A percentile compares a stretch with the other conserved stretches of the same genome.
phyloP scores from a whole-genome alignment of 306 rosid genomes.

The Ormosia semicastrata region DNA sequence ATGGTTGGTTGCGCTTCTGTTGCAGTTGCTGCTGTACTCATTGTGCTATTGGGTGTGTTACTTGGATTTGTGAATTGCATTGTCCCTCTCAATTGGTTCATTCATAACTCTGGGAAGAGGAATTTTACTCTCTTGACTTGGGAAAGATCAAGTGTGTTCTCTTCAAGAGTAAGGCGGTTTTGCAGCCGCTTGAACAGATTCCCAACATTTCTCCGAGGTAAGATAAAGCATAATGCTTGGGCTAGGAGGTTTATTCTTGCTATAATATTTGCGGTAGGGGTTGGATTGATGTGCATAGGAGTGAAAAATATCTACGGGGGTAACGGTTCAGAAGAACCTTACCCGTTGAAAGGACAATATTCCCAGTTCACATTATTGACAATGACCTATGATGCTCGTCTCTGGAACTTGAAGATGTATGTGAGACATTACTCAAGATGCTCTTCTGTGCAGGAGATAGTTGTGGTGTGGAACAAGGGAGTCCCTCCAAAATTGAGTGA shows the following conservation, averaged over 20 bases:
- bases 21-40: constrained; percentile 60
- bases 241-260: constrained; percentile 79
- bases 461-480: constrained; percentile 99
- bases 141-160: constrained; percentile 67
- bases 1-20: constrained; percentile 77
- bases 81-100: constrained; percentile 78
- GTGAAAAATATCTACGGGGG: constrained; percentile 81
- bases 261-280: constrained; percentile 56
- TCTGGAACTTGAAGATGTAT: constrained; percentile 94
- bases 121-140: constrained; percentile 51
- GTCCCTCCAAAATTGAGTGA: constrained; percentile 69
- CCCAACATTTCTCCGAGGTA: constrained; percentile 64
- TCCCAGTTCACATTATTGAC: constrained; percentile 92
- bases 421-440: constrained; percentile 93
- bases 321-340: constrained; percentile 89
- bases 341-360: constrained; percentile 66
- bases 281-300: constrained; percentile 75
- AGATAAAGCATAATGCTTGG: constrained; percentile 70
- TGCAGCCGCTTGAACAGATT: constrained; percentile 82
- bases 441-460: constrained; percentile 88
- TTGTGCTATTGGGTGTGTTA: constrained; percentile 67
- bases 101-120: constrained; percentile 61
- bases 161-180: constrained; percentile 66
- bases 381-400: constrained; percentile 96
- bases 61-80: constrained; percentile 86